Evolutionary conservation across 2,329 filamentous ascomycete genomes (phyloP), one percentile per base, ranked within the genome.

Genomic region (Aspergillus neoniger): DNA sequence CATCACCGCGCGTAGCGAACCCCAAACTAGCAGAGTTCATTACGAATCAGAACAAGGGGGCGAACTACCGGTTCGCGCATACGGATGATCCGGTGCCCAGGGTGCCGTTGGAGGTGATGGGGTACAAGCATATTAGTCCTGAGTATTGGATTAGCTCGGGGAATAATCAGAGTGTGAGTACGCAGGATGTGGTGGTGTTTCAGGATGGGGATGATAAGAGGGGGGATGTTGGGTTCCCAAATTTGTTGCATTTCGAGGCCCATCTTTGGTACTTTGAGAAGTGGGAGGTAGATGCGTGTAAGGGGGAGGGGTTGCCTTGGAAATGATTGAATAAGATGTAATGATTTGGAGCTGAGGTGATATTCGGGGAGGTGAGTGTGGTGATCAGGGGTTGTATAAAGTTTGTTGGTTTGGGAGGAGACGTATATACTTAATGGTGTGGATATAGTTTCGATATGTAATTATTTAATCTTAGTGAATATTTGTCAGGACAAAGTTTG

Each of bases 61-160:
- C 84, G 2, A 77, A 80, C 57, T 88, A 81, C 77, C 86, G 89
- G 63, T 79, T 91, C 55, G 91, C 89, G 1, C 88, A 92, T 75
- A 76, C 75, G 44, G 78, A 83, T 66, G 90, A 92, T 72, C 86
- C 88, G 0, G 84, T 92, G 1, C 87, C 90, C 0, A 83, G 86
- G 47, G 80, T 92, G 39, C 89, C 89, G 1, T 84, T 87, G 10
- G 75, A 85, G 59, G 55, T 83, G 49, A 72, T 88, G 55, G 83
- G 84, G 36, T 92, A 86, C 77, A 77, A 82, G 41, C 89, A 91
- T 73, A 83, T 85, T n/a, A 84, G 80, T 15, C 88, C 89, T 1
- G 90, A 92, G 79, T 91, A 87, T 76, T 91, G 85, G 82, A 78
- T 89, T 38, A 69, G 32, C 2, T 36, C 65, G 0, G 71, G 77